Base-by-base conservation (phyloP, 805 yeast genomes). In the Tetrapisispora pingtungensis region DNA sequence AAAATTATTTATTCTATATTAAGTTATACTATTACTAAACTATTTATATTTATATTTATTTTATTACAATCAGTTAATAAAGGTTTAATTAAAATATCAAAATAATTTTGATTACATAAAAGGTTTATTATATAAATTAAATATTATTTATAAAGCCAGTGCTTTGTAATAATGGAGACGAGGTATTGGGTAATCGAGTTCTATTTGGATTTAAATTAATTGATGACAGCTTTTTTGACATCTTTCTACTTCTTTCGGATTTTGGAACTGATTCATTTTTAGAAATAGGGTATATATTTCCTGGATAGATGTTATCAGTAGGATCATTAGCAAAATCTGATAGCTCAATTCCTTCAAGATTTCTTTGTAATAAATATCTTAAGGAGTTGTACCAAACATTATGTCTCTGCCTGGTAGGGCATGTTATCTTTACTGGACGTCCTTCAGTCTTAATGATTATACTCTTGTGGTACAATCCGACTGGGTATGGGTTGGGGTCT, bases 321-420 rank as follows among this genome's bases (percentile, higher is more conserved):
- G 58, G 49, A 35, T 65, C 66, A 15, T 69, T 75, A 17, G 64
- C 67, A 35, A 69, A 44, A 41, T 68, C 73, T 44, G 70, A 78
- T 36, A 74, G 64, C 13, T 70, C 65, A 42, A 78, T 64, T 30
- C 80, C 85, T 41, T 75, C 81, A 55, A 77, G 65, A 47, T 73
- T 78, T 57, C 84, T 69, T 57, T 79, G 81, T 33, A 87, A 66
- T 65, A 89, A 65, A 58, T 83, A 89, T 43, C 83, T 73, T 49
- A 90, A 68, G 0, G 96, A 84, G 55, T 85, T 82, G 61, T 73
- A 81, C 98, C 98, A 90, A 33, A 87, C 79, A 57, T 85, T 85
- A 61, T 90, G 97, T 36, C 96, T 77, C 51, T 80, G 81, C 57
- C 93, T 74, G 1, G 87, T 84, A 7, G 93, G 80, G 65, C 97